These are phyloP conservation scores for Anaeromyces robustus DNA, from an alignment of 192 early-diverging fungal genomes.

Conservation along the genomic window DNA sequence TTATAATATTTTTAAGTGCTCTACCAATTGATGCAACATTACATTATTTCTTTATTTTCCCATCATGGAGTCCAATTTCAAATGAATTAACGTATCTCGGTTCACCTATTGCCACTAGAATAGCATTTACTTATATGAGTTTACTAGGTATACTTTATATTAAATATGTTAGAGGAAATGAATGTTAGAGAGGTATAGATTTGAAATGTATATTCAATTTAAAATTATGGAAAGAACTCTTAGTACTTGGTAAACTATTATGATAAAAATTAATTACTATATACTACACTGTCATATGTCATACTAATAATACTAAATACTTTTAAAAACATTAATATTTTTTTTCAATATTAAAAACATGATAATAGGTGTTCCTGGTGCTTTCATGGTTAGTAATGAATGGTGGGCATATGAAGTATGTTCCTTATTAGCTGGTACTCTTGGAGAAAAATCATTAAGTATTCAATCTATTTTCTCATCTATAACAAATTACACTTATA, in stretches of 20 bases:
- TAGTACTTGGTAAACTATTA: slow-evolving; percentile 21
- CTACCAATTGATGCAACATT: slow-evolving; percentile 55
- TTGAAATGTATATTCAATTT: slow-evolving; percentile 36
- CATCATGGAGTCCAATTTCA: slow-evolving; percentile 19
- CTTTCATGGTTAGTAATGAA: slow-evolving; percentile 64
- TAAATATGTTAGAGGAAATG: slow-evolving; percentile 36
- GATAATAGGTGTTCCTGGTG: slow-evolving; percentile 44
- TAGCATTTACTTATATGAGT: slow-evolving; percentile 63
- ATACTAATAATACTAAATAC: too few relatives aligned
- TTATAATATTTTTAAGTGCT: slow-evolving; percentile 51
- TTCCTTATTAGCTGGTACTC: slow-evolving; percentile 54
- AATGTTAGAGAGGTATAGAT: slow-evolving; percentile 82
- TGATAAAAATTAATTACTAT: too few relatives aligned
- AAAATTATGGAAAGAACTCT: slow-evolving; percentile 26
- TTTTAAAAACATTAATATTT: too few relatives aligned
- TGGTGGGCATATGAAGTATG: slow-evolving; percentile 63
- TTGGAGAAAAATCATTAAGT: slow-evolving; percentile 61
- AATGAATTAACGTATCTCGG: slow-evolving; percentile 56
- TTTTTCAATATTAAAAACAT: not conserved
- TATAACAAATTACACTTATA: slow-evolving; percentile 50
- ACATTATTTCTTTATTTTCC: slow-evolving; percentile 73
- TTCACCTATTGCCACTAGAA: slow-evolving; percentile 61
- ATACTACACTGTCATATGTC: too few relatives aligned
- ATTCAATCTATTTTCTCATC: slow-evolving; percentile 65
- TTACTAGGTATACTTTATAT: slow-evolving; percentile 45